A percentile compares a stretch with the other conserved stretches of the same genome.
Evolutionary conservation across 148 eudicot genomes (phyloP).

Genomic region (Selenicereus undatus): DNA sequence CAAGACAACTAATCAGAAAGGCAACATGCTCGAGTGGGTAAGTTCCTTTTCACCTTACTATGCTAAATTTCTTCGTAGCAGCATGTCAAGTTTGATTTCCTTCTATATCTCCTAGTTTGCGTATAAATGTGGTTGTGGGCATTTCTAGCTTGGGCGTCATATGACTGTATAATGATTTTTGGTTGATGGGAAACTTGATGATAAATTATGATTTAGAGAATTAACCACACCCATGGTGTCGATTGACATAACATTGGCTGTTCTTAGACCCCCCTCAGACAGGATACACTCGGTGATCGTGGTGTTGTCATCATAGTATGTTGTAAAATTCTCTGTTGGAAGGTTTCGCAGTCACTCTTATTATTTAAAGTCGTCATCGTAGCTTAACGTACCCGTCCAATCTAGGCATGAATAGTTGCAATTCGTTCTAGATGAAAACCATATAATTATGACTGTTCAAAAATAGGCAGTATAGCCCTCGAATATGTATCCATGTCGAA

Average conservation of each 20-base stretch:
- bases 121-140: neutral
- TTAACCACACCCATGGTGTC: neutral
- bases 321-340: conserved; percentile 4
- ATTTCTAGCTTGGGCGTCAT: neutral
- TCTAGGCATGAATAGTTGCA: neutral
- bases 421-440: neutral
- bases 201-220: neutral
- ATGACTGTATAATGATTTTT: neutral
- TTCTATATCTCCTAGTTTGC: neutral
- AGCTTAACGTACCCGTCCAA: neutral
- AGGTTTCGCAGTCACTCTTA: neutral
- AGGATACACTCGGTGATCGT: no score
- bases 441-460: neutral
- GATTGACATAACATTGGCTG: neutral
- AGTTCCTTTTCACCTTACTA: conserved; percentile 15
- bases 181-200: conserved; percentile 15
- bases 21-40: conserved; percentile 97
- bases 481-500: neutral
- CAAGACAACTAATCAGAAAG: conserved; percentile 77
- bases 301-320: neutral
- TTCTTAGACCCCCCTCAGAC: no score
- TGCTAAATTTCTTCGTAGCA: no score
- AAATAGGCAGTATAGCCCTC: neutral
- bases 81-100: neutral
- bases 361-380: neutral